These are phyloP conservation scores for Alternaria panax DNA, from an alignment of 2,329 filamentous ascomycete species.

Conservation along the genomic window DNA sequence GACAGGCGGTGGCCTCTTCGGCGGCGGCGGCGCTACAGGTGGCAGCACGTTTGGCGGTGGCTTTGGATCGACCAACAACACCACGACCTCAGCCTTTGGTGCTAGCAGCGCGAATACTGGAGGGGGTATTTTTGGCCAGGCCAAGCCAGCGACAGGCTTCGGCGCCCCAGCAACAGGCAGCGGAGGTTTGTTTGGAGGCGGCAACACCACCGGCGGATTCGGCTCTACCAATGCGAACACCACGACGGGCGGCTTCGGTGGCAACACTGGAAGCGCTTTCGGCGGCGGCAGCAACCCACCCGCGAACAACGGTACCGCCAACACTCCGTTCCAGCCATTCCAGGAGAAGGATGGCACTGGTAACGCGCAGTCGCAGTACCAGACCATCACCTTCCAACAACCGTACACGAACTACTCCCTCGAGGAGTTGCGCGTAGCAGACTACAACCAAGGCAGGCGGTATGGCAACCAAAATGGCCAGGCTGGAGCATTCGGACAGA, in stretches of 20 bases:
- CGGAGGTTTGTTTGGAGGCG: slow-evolving; percentile 41
- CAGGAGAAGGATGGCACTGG: slow-evolving; percentile 75
- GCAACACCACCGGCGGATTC: slow-evolving; percentile 38
- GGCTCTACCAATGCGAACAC: slow-evolving; percentile 28
- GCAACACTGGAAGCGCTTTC: slow-evolving; percentile 40
- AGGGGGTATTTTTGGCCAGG: slow-evolving; percentile 42
- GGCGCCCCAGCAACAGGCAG: slow-evolving; percentile 37
- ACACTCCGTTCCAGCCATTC: slow-evolving; percentile 69
- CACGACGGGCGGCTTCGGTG: slow-evolving; percentile 34
- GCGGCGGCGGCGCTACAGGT: slow-evolving; percentile 25
- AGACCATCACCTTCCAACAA: slow-evolving; percentile 80
- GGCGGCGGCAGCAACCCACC: slow-evolving; percentile 29
- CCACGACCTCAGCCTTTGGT: slow-evolving; percentile 35
- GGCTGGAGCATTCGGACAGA: slow-evolving; percentile 79
- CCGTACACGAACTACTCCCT: slow-evolving; percentile 89
- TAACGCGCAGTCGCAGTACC: slow-evolving; percentile 68
- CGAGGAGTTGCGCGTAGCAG: slow-evolving; percentile 72
- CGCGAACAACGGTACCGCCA: slow-evolving; percentile 68
- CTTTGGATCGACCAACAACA: slow-evolving; percentile 25
- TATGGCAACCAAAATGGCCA: slow-evolving; percentile 84
- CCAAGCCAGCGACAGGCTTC: slow-evolving; percentile 36
- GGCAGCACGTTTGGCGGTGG: slow-evolving; percentile 24
- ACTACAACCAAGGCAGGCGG: slow-evolving; percentile 86
- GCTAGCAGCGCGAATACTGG: slow-evolving; percentile 37
- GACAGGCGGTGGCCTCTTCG: slow-evolving; percentile 48